Conservation (phyloP, 2,329 filamentous ascomycete genomes). For the Cordyceps militaris region DNA sequence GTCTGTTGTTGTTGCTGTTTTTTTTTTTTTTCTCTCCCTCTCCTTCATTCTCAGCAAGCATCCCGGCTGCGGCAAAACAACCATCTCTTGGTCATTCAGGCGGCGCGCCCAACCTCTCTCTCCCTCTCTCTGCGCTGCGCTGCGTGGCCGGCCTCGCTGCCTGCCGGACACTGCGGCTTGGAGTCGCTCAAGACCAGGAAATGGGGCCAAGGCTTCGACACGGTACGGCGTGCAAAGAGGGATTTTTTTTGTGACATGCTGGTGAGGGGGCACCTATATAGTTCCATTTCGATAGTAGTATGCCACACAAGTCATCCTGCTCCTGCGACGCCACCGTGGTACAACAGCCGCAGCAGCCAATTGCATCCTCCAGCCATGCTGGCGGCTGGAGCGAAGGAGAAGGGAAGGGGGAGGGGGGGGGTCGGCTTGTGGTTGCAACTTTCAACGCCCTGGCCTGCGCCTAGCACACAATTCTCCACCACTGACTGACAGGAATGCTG, state of each 20-base stretch:
- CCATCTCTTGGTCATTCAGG: neutral
- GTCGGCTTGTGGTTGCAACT: neutral
- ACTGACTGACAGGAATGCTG: slow-evolving; percentile 11
- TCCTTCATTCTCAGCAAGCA: neutral
- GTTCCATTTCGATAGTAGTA: slow-evolving; percentile 12
- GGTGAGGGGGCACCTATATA: slow-evolving; percentile 12
- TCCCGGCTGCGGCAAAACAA: neutral
- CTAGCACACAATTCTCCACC: slow-evolving; percentile 9
- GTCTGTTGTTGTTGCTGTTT: neutral
- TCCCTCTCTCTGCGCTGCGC: neutral
- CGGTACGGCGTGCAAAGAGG: slow-evolving; percentile 1
- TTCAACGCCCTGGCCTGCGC: neutral
- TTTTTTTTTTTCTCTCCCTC: neutral
- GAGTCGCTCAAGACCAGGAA: slow-evolving; percentile 11
- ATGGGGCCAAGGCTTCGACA: slow-evolving; percentile 6
- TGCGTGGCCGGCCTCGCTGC: neutral
- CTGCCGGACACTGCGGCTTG: slow-evolving; percentile 3
- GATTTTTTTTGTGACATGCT: slow-evolving; percentile 12
- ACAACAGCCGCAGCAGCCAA: slow-evolving; percentile 10
- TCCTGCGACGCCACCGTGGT: slow-evolving; percentile 10
- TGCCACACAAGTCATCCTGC: slow-evolving; percentile 10
- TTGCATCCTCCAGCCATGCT: neutral
- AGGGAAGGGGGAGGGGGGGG: neutral
- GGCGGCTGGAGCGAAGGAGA: slow-evolving; percentile 7
- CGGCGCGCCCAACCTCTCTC: neutral